phyloP scores from a whole-genome alignment of 2,329 filamentous ascomycete genomes.

The Hymenoscyphus fructigenus region DNA sequence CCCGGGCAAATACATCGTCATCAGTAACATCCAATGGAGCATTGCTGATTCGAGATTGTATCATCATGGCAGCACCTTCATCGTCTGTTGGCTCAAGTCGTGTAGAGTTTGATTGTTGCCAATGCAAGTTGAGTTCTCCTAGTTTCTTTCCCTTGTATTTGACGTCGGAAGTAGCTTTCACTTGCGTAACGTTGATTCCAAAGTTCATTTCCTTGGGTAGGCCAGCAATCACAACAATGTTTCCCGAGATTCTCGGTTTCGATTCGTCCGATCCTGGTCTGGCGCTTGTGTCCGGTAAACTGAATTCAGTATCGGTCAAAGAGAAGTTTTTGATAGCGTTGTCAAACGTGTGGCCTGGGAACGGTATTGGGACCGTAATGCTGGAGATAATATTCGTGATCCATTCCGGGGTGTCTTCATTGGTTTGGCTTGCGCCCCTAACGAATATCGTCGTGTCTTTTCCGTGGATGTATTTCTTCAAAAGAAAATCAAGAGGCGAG shows the following conservation, averaged over 20 bases:
- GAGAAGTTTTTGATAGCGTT: constrained; percentile 86
- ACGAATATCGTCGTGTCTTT: constrained; percentile 78
- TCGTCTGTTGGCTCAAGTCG: constrained; percentile 57
- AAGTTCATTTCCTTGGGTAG: constrained; percentile 88
- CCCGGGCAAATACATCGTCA: constrained; percentile 71
- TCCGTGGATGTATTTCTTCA: constrained; percentile 80
- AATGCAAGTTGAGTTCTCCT: constrained; percentile 78
- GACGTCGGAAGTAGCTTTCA: constrained; percentile 77
- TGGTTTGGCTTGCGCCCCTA: constrained; percentile 69
- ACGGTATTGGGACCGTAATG: constrained; percentile 79
- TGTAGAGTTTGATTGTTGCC: constrained; percentile 84
- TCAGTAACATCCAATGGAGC: constrained; percentile 83
- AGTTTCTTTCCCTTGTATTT: constrained; percentile 76
- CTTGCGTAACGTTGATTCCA: constrained; percentile 70
- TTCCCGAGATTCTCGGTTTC: constrained; percentile 78
- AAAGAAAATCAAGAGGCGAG: constrained; percentile 80
- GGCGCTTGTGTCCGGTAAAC: constrained; percentile 76
- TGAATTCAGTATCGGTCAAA: constrained; percentile 81
- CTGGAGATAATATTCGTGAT: constrained; percentile 76
- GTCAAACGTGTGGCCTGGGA: constrained; percentile 79
- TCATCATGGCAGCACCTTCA: constrained; percentile 63
- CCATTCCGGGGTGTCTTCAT: constrained; percentile 74
- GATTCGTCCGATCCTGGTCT: constrained; percentile 71
- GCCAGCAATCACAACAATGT: constrained; percentile 74
- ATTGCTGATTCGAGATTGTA: constrained; percentile 74